These are phyloP conservation scores for Solanum hybrid DNA, from an alignment of 305 asterid genomes.

Conservation along the genomic window DNA sequence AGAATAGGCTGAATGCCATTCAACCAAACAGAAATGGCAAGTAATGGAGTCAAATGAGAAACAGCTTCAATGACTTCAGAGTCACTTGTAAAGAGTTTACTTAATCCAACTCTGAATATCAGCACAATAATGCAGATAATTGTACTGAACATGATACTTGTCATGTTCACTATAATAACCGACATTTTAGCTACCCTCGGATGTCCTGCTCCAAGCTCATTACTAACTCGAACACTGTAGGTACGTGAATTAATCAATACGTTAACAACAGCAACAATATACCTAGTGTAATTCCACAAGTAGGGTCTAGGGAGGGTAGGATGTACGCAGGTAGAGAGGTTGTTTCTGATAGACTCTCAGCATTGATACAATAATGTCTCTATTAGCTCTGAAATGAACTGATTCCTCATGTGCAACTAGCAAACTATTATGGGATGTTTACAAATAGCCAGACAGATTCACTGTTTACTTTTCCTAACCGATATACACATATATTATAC, in stretches of 20 bases:
- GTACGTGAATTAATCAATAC: not conserved
- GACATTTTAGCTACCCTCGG: constrained; percentile 24
- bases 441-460: not conserved
- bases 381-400: not conserved
- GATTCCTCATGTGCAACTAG: not conserved
- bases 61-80: constrained; percentile 14
- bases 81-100: constrained; percentile 20
- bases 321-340: not conserved
- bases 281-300: not conserved
- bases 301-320: not conserved
- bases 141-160: constrained; percentile 13
- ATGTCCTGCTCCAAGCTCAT: constrained; percentile 33
- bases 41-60: constrained; percentile 17
- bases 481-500: not conserved
- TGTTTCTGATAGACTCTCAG: not conserved
- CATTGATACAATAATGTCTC: not conserved
- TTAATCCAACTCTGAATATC: constrained; percentile 15
- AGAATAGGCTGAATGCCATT: constrained; percentile 27
- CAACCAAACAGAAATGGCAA: constrained; percentile 21
- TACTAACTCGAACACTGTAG: constrained; percentile 19
- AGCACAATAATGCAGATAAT: constrained; percentile 12
- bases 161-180: constrained; percentile 16
- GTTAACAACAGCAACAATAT: not conserved
- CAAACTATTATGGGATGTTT: not conserved
- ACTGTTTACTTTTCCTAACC: not conserved